Percentiles rank a stretch among this genome's conserved stretches.
phyloP scores from a whole-genome alignment of 768 basidiomycete genomes.

The Bullera alba region DNA sequence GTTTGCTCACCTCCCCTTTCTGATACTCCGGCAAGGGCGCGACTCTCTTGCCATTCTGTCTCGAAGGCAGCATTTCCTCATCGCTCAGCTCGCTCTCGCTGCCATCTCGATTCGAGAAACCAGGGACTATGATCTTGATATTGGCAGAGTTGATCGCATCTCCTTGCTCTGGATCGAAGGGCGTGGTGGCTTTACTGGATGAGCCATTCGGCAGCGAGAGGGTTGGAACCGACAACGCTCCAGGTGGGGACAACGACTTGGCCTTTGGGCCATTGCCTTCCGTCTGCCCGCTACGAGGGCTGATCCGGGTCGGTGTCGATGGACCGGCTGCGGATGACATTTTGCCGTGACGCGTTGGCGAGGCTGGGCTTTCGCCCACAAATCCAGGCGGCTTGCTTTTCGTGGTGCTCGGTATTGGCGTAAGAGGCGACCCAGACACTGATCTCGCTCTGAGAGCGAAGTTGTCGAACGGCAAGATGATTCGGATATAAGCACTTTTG shows the following conservation, averaged over 20 bases:
- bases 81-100: conserved; percentile 38
- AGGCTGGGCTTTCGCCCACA: conserved; percentile 12
- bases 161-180: conserved; percentile 6
- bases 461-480: conserved; percentile 93
- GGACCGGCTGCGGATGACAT: conserved; percentile 14
- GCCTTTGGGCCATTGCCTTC: conserved; percentile 6
- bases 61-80: conserved; percentile 16
- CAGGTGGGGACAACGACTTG: conserved; percentile 1
- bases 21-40: conserved; percentile 16
- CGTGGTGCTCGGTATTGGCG: conserved; percentile 14
- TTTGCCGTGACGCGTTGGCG: conserved; percentile 16
- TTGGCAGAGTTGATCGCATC: conserved; percentile 4
- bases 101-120: conserved; percentile 27
- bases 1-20: conserved; percentile 34
- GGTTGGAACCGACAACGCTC: neutral
- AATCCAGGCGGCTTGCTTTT: conserved; percentile 21
- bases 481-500: conserved; percentile 78
- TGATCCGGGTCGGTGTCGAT: conserved; percentile 11
- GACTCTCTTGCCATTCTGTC: conserved; percentile 4
- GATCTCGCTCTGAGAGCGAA: conserved; percentile 61
- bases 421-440: conserved; percentile 25
- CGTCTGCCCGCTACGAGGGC: too few species aligned
- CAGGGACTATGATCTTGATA: conserved; percentile 30
- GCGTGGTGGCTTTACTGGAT: neutral
- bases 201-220: neutral